These are phyloP conservation scores for Nicotiana attenuata DNA, from an alignment of 257 asterid genomes.

Conservation along the genomic window DNA sequence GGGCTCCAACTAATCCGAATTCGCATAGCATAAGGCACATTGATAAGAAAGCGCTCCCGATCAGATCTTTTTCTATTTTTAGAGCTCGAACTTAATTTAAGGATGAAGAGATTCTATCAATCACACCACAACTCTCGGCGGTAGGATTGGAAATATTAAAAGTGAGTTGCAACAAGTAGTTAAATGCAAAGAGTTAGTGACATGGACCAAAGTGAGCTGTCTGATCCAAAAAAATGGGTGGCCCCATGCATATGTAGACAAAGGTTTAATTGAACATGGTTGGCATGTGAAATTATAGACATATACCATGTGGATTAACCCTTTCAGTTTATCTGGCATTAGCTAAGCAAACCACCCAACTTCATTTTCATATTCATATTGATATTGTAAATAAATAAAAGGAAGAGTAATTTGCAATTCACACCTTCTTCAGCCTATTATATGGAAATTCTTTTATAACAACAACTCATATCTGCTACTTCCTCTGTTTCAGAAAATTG, in stretches of 20 bases:
- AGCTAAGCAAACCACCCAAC: slow-evolving; percentile 30
- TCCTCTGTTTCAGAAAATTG: no score
- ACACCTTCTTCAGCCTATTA: slow-evolving; percentile 15
- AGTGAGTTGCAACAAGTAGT: background rate
- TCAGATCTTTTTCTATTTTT: no score
- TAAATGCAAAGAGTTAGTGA: slow-evolving; percentile 11
- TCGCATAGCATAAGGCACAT: no score
- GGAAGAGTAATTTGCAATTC: background rate
- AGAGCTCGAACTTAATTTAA: no score
- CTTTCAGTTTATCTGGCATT: slow-evolving; percentile 30
- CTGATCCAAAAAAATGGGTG: slow-evolving; percentile 20
- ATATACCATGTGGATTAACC: slow-evolving; percentile 33
- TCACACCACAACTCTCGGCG: no score
- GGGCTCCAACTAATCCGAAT: no score
- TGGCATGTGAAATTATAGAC: slow-evolving; percentile 56
- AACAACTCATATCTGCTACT: no score
- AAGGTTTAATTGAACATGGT: slow-evolving; percentile 64
- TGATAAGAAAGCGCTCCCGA: no score
- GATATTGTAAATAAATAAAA: no score
- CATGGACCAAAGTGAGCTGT: slow-evolving; percentile 40
- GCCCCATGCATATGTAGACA: slow-evolving; percentile 44
- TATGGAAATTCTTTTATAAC: background rate
- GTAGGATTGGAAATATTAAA: background rate
- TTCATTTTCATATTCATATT: background rate
- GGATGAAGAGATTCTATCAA: no score